A percentile compares a stretch with the other conserved stretches of the same genome.
phyloP scores from a whole-genome alignment of 805 yeast genomes.

The Yamadazyma scolyti region DNA sequence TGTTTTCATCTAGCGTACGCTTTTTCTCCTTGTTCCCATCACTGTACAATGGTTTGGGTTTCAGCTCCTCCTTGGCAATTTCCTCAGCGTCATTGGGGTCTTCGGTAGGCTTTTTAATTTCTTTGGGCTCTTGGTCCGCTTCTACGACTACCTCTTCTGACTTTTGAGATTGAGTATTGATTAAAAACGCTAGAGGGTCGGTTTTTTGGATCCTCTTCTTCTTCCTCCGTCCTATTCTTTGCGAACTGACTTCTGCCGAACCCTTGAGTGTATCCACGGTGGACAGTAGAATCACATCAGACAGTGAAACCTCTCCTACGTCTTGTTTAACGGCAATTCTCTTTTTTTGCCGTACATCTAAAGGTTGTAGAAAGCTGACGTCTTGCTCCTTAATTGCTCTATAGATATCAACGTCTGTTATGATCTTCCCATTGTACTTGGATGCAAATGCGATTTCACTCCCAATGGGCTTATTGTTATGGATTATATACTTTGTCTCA shows the following conservation, averaged over 20 bases:
- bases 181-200: constrained; percentile 7
- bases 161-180: too few species aligned
- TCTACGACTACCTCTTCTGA: neutral
- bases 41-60: too few species aligned
- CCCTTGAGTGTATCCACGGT: too few species aligned
- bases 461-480: constrained; percentile 3
- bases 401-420: constrained; percentile 4
- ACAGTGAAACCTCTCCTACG: too few species aligned
- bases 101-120: constrained; percentile 2
- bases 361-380: neutral
- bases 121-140: neutral
- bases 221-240: too few species aligned
- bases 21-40: too few species aligned
- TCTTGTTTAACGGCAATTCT: constrained; percentile 3
- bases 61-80: too few species aligned
- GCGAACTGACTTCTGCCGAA: too few species aligned
- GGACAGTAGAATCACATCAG: too few species aligned
- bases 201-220: constrained; percentile 4
- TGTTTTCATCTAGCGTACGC: too few species aligned
- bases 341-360: constrained; percentile 1
- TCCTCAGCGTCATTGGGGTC: too few species aligned
- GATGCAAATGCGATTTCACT: constrained; percentile 3
- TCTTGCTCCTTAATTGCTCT: constrained; percentile 3
- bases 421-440: constrained; percentile 2
- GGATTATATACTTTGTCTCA: constrained; percentile 2